Evolutionary conservation across 768 basidiomycete genomes (phyloP).

Genomic region (Royoungia palumana): DNA sequence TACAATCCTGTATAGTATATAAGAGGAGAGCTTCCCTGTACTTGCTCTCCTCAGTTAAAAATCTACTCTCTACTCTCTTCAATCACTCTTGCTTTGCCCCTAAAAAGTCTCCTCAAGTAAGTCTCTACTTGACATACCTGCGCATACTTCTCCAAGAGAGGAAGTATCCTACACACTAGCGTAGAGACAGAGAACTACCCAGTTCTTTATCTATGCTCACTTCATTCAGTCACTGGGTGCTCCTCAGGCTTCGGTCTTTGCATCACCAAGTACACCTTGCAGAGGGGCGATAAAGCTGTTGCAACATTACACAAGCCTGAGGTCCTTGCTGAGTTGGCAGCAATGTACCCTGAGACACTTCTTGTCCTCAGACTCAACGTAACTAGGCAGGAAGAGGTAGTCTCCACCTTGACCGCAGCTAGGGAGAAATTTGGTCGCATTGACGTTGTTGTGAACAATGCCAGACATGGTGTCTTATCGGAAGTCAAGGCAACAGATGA

Average conservation of each 20-base stretch:
- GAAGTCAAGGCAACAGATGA: slow-evolving; percentile 38
- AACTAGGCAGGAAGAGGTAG: slow-evolving; percentile 29
- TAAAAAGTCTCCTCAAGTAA: no score
- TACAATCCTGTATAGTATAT: no score
- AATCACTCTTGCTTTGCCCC: no score
- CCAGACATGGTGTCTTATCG: slow-evolving; percentile 17
- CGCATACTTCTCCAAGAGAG: no score
- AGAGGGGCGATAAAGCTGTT: slow-evolving; percentile 37
- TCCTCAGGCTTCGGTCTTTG: slow-evolving; percentile 40
- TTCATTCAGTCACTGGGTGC: slow-evolving; percentile 37
- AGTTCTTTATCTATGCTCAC: neutral
- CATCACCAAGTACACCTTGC: slow-evolving; percentile 31
- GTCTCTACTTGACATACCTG: no score
- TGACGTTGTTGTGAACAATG: slow-evolving; percentile 8
- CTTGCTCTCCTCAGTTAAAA: no score
- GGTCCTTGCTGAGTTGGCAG: slow-evolving; percentile 25
- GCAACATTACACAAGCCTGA: slow-evolving; percentile 43
- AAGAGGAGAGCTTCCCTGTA: no score
- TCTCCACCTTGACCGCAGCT: slow-evolving; percentile 31
- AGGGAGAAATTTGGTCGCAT: slow-evolving; percentile 29
- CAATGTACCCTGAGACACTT: slow-evolving; percentile 28
- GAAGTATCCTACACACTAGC: no score
- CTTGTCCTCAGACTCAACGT: slow-evolving; percentile 38
- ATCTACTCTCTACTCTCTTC: no score
- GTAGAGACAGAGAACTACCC: no score